Conservation (phyloP, 495 filamentous ascomycete genomes). For the Daldinia concentrica region DNA sequence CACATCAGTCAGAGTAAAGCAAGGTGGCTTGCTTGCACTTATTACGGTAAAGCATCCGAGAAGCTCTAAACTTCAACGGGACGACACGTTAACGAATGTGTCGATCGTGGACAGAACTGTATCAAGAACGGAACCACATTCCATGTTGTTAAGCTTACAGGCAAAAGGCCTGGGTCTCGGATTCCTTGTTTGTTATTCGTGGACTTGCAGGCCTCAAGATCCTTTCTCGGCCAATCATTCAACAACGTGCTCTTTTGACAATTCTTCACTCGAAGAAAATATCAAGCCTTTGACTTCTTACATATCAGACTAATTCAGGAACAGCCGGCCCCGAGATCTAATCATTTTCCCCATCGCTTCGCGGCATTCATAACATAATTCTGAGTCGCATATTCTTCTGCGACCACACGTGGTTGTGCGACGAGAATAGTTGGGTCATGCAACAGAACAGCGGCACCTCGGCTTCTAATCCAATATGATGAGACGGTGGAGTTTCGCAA, state of each 20-base stretch:
- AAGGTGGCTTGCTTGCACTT: conserved; percentile 7
- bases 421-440: conserved; percentile 10
- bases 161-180: conserved; percentile 25
- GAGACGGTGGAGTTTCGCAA: conserved; percentile 10
- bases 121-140: conserved; percentile 27
- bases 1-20: conserved; percentile 9
- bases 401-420: conserved; percentile 23
- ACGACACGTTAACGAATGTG: conserved; percentile 21
- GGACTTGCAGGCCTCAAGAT: conserved; percentile 26
- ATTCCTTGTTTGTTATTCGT: conserved; percentile 26
- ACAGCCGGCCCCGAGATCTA: conserved; percentile 6
- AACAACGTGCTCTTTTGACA: conserved; percentile 39
- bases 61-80: conserved; percentile 17
- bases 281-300: conserved; percentile 6
- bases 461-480: conserved; percentile 16
- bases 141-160: conserved; percentile 22
- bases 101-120: conserved; percentile 20
- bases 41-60: conserved; percentile 32
- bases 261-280: conserved; percentile 27
- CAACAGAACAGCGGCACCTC: conserved; percentile 8
- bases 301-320: conserved; percentile 6
- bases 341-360: background rate
- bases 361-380: background rate
- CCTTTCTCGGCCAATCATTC: conserved; percentile 43
- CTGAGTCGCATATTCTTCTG: conserved; percentile 1